Base-by-base conservation (phyloP, 495 filamentous ascomycete genomes). In the Terfezia boudieri region DNA sequence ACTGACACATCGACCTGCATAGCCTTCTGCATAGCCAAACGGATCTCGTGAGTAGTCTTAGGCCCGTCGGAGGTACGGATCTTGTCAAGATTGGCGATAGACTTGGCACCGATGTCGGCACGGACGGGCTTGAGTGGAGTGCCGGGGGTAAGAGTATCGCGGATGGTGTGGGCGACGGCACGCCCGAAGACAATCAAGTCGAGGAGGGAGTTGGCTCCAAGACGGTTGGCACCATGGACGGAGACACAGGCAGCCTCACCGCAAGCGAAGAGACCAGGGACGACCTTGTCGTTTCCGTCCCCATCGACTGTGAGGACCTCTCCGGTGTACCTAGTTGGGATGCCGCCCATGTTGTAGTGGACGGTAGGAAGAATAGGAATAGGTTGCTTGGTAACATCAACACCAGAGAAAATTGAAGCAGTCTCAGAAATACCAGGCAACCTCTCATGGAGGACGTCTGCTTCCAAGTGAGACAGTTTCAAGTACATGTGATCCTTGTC, bases 321-420 rank as follows among this genome's bases (percentile, higher is more conserved):
- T 67, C 89, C 89, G 56, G 85, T 94, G 76, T 90, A 95, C 63
- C 84, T 84, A 56, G 89, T 96, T 50, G 89, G 89, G 64, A 95
- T 94, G 74, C 89, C 89, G 69, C 89, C 89, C 89, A 96, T 96
- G 77, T 94, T 94, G 77, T 96, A 96, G 74, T 96, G 90, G 64
- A 94, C 90, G 49, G 89, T 96, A 51, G 89, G 89, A 55, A 96
- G 75, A 60, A 96, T 90, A 54, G 89, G 89, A 64, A 96, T 96
- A 59, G 89, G 41, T 46, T 46, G 14, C 74, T 92, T 94, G 66
- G 79, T 81, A 59, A 96, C 88, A 67, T 96, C 90, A 63, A 96
- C 88, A 68, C 89, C 89, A 37, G 89, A 74, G 72, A 96, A 96
- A 66, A 96, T 94, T 57, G 83, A 83, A 48, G 89, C 89, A 37